A percentile compares a stretch with the other conserved stretches of the same genome.
These are phyloP conservation scores for Aspergillus transmontanensis DNA, from an alignment of 2,329 filamentous ascomycete genomes.

Conservation along the genomic window DNA sequence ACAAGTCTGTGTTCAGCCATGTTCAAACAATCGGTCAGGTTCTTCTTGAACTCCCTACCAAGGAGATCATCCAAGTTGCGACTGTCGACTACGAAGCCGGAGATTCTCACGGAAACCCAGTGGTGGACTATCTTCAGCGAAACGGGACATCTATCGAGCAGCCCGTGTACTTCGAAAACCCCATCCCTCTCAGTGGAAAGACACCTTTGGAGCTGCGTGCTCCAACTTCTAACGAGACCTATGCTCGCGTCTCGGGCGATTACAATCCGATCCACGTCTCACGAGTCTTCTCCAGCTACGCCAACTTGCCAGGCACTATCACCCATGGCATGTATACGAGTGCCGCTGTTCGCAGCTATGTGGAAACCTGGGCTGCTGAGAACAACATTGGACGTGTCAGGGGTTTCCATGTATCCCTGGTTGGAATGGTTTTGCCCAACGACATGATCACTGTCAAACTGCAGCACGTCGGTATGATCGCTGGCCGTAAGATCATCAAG, in stretches of 20 bases:
- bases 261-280: slow-evolving; percentile 99
- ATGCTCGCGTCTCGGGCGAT: slow-evolving; percentile 94
- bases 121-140: slow-evolving; percentile 92
- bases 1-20: slow-evolving; percentile 85
- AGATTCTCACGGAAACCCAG: slow-evolving; percentile 90
- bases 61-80: slow-evolving; percentile 97
- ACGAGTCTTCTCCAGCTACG: slow-evolving; percentile 92
- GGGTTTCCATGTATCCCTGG: slow-evolving; percentile 93
- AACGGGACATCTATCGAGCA: slow-evolving; percentile 93
- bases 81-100: slow-evolving; percentile 94
- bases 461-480: slow-evolving; percentile 96
- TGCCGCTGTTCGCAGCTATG: slow-evolving; percentile 89
- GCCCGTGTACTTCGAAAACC: slow-evolving; percentile 94
- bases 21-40: slow-evolving; percentile 93
- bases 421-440: slow-evolving; percentile 98
- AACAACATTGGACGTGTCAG: slow-evolving; percentile 97
- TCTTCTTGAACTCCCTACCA: slow-evolving; percentile 89
- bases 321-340: slow-evolving; percentile 99
- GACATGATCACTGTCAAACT: slow-evolving; percentile 94
- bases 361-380: slow-evolving; percentile 98
- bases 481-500: slow-evolving; percentile 98
- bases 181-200: slow-evolving; percentile 93
- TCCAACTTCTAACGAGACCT: slow-evolving; percentile 95
- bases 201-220: slow-evolving; percentile 85
- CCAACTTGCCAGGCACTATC: slow-evolving; percentile 93